Base-by-base conservation (phyloP, 2,329 filamentous ascomycete genomes). In the Pyrenochaeta sp. region DNA sequence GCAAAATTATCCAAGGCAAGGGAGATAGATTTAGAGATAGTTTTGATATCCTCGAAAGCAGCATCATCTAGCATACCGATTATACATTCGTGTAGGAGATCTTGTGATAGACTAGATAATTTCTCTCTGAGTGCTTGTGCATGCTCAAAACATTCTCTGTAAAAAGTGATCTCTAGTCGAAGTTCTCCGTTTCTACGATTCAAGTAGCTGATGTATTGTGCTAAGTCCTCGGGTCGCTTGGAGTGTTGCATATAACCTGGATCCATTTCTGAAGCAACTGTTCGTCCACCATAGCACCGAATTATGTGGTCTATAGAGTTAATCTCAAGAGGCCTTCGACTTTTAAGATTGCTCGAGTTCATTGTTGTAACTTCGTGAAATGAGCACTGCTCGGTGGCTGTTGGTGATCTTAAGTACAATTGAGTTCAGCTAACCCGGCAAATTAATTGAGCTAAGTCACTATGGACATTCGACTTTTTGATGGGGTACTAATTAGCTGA, bases 261-360 rank as follows among this genome's bases (percentile, higher is more conserved):
- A 37, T 63, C 44, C n/a, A 65, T 65, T 6, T 63, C 55, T 47
- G 54, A 48, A 9, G 48, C 46, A n/a, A 59, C 54, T 32, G 52
- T 65, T n/a, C 6, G 13, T 6, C 50, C 47, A 5, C 57, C n/a
- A 57, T 65, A 65, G 50, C 46, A 63, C 40, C 45, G 44, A 12
- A 65, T 36, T 2, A 63, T 55, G n/a, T 65, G 27, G n/a, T 65
- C 24, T 22, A 65, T 65, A 2, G 42, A 13, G 51, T 65, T 65
- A 12, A 40, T 42, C 19, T 61, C 12, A 28, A 61, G 58, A 34
- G 39, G 47, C 28, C 54, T 61, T 52, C 39, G 1, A 47, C 15
- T n/a, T n/a, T n/a, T n/a, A n/a, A n/a, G n/a, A n/a, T n/a, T n/a
- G n/a, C n/a, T n/a, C n/a, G n/a, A n/a, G n/a, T n/a, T n/a, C n/a